These are phyloP conservation scores for Boletus sp. DNA, from an alignment of 1,284 basidiomycete species.

Conservation along the genomic window DNA sequence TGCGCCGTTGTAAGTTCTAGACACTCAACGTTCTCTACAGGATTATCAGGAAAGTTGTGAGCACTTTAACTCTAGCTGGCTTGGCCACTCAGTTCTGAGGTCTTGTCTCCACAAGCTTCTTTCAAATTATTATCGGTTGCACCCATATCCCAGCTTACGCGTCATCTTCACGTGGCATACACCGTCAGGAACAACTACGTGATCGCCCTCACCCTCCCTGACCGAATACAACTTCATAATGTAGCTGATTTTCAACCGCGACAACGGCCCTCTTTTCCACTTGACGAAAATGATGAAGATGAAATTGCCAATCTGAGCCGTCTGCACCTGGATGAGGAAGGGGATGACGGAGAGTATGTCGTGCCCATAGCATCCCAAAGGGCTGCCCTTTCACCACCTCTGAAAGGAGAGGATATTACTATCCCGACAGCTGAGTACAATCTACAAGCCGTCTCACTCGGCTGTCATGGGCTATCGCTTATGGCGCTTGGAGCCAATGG, in stretches of 20 bases:
- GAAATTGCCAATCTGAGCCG: constrained; percentile 14
- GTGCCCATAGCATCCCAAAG: constrained; percentile 1
- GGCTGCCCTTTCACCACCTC: constrained; percentile 22
- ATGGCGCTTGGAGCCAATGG: constrained; percentile 27
- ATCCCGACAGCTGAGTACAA: constrained; percentile 10
- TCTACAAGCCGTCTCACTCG: constrained; percentile 39
- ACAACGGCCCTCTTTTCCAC: constrained; percentile 23
- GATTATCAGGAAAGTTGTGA: constrained; percentile 71
- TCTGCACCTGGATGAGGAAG: constrained; percentile 31
- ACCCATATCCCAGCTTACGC: constrained; percentile 39
- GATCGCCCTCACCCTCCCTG: constrained; percentile 43
- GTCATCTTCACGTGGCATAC: constrained; percentile 44
- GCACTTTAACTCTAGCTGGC: constrained; percentile 4
- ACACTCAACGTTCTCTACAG: constrained; percentile 34
- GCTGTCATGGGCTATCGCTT: constrained; percentile 42
- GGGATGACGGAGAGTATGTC: constrained; percentile 22
- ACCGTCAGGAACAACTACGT: constrained; percentile 49
- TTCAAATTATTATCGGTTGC: constrained; percentile 57
- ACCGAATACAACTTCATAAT: constrained; percentile 45
- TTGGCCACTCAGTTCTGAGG: constrained; percentile 6
- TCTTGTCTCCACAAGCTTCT: constrained; percentile 41
- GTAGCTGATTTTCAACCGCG: constrained; percentile 43
- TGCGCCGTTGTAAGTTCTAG: background rate
- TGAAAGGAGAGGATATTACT: constrained; percentile 18
- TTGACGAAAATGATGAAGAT: constrained; percentile 18